A percentile compares a stretch with the other conserved stretches of the same genome.
These are phyloP conservation scores for Xylaria intraflava DNA, from an alignment of 495 filamentous ascomycete genomes.

Conservation along the genomic window DNA sequence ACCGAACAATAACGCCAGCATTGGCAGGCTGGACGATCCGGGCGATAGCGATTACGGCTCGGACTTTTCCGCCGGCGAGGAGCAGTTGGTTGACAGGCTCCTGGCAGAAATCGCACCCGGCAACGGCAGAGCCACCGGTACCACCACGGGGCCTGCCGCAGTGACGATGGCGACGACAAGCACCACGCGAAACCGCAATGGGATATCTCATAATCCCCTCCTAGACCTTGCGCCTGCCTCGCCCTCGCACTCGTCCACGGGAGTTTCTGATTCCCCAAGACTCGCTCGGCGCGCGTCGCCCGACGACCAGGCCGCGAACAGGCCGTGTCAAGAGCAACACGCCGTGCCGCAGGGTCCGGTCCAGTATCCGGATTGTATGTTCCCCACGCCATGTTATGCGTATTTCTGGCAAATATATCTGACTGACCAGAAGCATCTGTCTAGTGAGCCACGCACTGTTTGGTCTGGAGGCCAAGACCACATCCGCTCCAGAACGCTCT, in stretches of 20 bases:
- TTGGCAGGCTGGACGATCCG: neutral
- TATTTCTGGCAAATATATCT: slow-evolving; percentile 24
- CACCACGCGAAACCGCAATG: neutral
- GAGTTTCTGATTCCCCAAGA: neutral
- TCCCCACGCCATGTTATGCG: neutral
- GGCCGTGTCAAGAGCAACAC: neutral
- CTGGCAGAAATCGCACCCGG: slow-evolving; percentile 7
- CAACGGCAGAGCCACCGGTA: neutral
- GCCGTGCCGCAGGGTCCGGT: slow-evolving; percentile 17
- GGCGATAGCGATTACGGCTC: slow-evolving; percentile 65
- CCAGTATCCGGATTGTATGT: slow-evolving; percentile 45
- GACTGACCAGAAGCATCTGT: slow-evolving; percentile 57
- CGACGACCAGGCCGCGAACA: slow-evolving; percentile 9
- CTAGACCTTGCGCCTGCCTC: neutral
- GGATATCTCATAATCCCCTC: neutral
- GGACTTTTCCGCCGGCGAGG: slow-evolving; percentile 60
- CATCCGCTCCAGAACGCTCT: neutral
- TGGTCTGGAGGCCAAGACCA: slow-evolving; percentile 3
- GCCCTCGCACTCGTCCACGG: neutral
- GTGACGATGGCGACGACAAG: neutral
- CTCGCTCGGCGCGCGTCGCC: neutral
- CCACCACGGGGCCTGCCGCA: neutral
- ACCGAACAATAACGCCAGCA: neutral
- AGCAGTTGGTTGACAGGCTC: slow-evolving; percentile 23
- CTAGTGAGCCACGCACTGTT: slow-evolving; percentile 53